Evolutionary conservation across 1,139 yeast species (phyloP), one percentile per base, ranked within the genome.

Genomic region (Zygosaccharomyces pseudobailii): DNA sequence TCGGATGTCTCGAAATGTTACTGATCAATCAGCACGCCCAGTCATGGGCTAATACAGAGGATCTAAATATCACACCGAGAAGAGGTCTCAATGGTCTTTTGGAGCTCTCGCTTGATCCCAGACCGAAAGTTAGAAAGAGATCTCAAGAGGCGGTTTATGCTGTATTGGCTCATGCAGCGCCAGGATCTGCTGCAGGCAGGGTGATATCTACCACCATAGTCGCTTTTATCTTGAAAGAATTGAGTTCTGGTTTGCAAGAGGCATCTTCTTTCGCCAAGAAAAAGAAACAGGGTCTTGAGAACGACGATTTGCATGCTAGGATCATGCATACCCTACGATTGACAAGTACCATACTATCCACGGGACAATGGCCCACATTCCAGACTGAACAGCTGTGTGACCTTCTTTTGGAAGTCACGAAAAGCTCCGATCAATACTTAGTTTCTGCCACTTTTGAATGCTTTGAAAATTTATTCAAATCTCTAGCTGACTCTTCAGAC

Each of bases 111-210:
- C 70, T 87, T 46, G 98, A 94, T 66, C 84, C 87, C 38, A 79
- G 98, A 65, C 98, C 99, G 30, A 94, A 94, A 62, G 95, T 94
- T 9, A 81, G 99, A 67, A 88, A 87, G 78, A 82, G 97, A 72
- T 96, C 97, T 2, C 87, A 84, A 58, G 98, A 92, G 50, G 87
- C 97, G 2, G 75, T 92, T 20, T 69, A 75, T 41, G 75, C 72
- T 5, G 72, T 92, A 28, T 71, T 92, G 54, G 54, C 70, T 4
- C 75, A 76, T 55, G 90, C 94, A 13, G 96, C 96, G 9, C 78
- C 88, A 0, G 84, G 90, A n/a, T 94, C 96, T 7, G 73, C 81
- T 13, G 76, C 83, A 6, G 82, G 78, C 40, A 97, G 90, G 64
- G 84, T 87, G 37, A 95, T 88, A 8, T 75, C 92, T 24, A 67